phyloP scores from a whole-genome alignment of 768 basidiomycete genomes.

The Neoboletus magnificus region DNA sequence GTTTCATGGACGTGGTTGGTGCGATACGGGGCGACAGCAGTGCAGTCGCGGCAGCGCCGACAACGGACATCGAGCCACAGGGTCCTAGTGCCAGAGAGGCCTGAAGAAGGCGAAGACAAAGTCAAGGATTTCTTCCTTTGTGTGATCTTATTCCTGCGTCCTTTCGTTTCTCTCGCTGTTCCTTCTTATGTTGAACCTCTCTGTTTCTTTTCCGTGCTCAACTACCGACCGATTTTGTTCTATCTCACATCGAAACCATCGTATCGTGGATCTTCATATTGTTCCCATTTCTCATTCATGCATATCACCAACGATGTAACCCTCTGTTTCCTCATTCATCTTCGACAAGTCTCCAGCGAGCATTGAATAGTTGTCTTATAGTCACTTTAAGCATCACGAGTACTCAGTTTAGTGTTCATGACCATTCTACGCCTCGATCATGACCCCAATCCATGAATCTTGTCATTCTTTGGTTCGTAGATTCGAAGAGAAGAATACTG shows the following conservation, averaged over 20 bases:
- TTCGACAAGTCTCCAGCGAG: slow-evolving; percentile 4
- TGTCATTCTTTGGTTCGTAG: not conserved
- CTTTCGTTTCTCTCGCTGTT: slow-evolving; percentile 5
- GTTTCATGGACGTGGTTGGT: slow-evolving; percentile 42
- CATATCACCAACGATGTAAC: slow-evolving; percentile 12
- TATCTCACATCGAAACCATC: slow-evolving; percentile 11
- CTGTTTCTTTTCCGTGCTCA: slow-evolving; percentile 1
- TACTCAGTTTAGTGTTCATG: slow-evolving; percentile 21
- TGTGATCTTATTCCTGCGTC: slow-evolving; percentile 8
- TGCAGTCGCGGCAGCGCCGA: slow-evolving; percentile 36
- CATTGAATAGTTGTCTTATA: slow-evolving; percentile 22
- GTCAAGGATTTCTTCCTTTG: not conserved
- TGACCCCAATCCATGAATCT: slow-evolving; percentile 14
- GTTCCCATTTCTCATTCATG: slow-evolving; percentile 7
- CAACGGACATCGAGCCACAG: slow-evolving; percentile 15
- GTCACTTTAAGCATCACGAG: slow-evolving; percentile 2
- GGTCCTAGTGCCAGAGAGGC: slow-evolving; percentile 4
- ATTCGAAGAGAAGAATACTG: not conserved
- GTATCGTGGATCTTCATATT: slow-evolving; percentile 14
- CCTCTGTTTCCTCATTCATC: not conserved
- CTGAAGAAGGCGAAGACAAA: slow-evolving; percentile 9
- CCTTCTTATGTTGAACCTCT: not conserved
- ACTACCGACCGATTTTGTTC: slow-evolving; percentile 8
- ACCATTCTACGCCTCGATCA: slow-evolving; percentile 18
- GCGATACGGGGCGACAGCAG: slow-evolving; percentile 26